These are phyloP conservation scores for Fraxinus americana DNA, from an alignment of 257 asterid species.

Conservation along the genomic window DNA sequence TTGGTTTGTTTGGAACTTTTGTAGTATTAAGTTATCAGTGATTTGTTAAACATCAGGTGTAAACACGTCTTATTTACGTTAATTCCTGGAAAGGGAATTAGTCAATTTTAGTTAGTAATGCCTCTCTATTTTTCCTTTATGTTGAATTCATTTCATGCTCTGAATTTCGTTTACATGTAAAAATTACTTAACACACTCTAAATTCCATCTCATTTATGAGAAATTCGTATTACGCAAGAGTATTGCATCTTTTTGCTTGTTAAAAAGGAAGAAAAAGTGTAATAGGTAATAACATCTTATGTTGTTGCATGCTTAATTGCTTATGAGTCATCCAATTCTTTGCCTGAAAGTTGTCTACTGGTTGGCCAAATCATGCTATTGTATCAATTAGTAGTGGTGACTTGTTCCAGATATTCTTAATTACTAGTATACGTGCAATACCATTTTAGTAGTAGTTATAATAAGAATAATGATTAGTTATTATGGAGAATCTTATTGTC, in stretches of 20 bases:
- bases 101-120: not conserved
- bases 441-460: not conserved
- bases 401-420: not conserved
- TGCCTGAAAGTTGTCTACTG: not conserved
- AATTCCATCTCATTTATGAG: too few relatives aligned
- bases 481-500: not conserved
- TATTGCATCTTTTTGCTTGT: too few relatives aligned
- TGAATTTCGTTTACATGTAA: not conserved
- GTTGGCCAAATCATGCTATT: not conserved
- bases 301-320: not conserved
- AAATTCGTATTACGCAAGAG: too few relatives aligned
- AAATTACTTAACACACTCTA: not conserved
- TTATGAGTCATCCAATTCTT: not conserved
- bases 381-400: not conserved
- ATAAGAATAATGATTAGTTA: not conserved
- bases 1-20: not conserved
- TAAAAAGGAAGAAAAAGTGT: not conserved
- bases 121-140: not conserved
- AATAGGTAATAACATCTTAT: not conserved
- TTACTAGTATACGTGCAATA: not conserved
- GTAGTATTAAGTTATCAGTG: not conserved
- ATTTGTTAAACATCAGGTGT: not conserved
- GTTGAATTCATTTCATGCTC: not conserved
- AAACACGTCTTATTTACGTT: not conserved
- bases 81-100: not conserved